These are phyloP conservation scores for Acrodontium crateriforme DNA, from an alignment of 2,329 filamentous ascomycete genomes.

Conservation along the genomic window DNA sequence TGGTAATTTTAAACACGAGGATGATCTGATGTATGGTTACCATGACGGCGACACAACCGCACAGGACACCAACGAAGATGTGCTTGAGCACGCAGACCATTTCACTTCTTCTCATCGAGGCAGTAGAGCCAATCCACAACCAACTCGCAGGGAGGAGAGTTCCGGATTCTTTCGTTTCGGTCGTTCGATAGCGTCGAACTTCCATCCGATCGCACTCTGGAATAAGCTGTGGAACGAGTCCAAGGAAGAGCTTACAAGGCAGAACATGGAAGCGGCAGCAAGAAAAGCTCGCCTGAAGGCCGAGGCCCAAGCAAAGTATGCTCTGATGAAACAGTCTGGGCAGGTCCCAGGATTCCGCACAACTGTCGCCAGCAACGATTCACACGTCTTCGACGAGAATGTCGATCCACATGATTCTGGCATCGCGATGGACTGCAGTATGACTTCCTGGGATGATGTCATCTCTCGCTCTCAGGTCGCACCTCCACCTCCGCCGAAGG, in stretches of 20 bases:
- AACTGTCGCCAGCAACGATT: constrained; percentile 1
- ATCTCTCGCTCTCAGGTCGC: constrained; percentile 7
- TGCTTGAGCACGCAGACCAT: too few species aligned
- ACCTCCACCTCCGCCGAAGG: constrained; percentile 4
- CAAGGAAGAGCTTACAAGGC: constrained; percentile 27
- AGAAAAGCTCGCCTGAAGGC: constrained; percentile 28
- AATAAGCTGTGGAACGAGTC: constrained; percentile 32
- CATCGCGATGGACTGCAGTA: constrained; percentile 15
- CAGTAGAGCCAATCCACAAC: constrained; percentile 7
- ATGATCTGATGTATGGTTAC: constrained; percentile 27
- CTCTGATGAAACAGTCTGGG: constrained; percentile 39
- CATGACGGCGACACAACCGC: constrained; percentile 13
- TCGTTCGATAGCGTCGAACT: constrained; percentile 38
- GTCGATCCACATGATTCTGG: constrained; percentile 18
- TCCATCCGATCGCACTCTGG: constrained; percentile 40
- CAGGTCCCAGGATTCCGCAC: constrained; percentile 25
- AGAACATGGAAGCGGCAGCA: constrained; percentile 26
- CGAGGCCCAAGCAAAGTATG: constrained; percentile 38
- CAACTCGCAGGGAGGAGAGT: constrained; percentile 21
- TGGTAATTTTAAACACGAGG: constrained; percentile 19
- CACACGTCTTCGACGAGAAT: constrained; percentile 1
- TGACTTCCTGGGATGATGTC: too few species aligned
- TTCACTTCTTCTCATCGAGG: constrained; percentile 7
- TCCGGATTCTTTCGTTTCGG: constrained; percentile 41
- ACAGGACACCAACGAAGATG: too few species aligned